A percentile compares a stretch with the other conserved stretches of the same genome.
Evolutionary conservation across 108 stramenopile species (phyloP).

Genomic region (Fistulifera solaris): DNA sequence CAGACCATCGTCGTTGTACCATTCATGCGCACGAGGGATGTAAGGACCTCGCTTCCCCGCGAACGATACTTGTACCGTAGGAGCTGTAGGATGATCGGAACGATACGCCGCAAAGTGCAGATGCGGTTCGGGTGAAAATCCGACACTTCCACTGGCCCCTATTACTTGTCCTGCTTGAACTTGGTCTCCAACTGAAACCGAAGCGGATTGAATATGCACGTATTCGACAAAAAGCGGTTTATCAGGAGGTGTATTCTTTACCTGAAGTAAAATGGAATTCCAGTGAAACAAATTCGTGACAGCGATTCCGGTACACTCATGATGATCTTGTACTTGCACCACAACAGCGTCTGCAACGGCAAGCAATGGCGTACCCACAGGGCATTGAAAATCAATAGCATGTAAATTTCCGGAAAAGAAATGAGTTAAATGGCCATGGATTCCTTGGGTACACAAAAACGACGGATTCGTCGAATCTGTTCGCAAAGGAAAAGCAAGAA

Average conservation of each 20-base stretch:
- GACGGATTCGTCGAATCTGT: conserved; percentile 9
- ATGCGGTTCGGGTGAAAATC: conserved; percentile 76
- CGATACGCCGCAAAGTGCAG: conserved; percentile 74
- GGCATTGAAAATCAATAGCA: conserved; percentile 81
- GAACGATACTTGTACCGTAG: conserved; percentile 57
- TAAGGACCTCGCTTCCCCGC: not conserved
- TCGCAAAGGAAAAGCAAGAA: conserved; percentile 55
- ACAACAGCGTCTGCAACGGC: conserved; percentile 63
- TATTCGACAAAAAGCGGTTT: conserved; percentile 67
- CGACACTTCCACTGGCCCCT: conserved; percentile 65
- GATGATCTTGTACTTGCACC: conserved; percentile 42
- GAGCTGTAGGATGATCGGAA: conserved; percentile 36
- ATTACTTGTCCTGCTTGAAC: conserved; percentile 60
- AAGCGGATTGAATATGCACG: conserved; percentile 65
- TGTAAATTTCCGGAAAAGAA: conserved; percentile 79
- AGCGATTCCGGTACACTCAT: conserved; percentile 66
- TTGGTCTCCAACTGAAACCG: conserved; percentile 52
- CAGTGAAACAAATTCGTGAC: conserved; percentile 73
- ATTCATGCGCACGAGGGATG: not conserved
- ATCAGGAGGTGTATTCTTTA: conserved; percentile 12
- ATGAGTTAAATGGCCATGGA: conserved; percentile 74
- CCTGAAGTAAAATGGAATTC: conserved; percentile 69
- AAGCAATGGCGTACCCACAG: conserved; percentile 65
- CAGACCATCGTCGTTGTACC: not conserved
- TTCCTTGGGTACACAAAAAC: conserved; percentile 77